Conservation (phyloP, 345 rosid genomes). For the Aethionema arabicum region DNA sequence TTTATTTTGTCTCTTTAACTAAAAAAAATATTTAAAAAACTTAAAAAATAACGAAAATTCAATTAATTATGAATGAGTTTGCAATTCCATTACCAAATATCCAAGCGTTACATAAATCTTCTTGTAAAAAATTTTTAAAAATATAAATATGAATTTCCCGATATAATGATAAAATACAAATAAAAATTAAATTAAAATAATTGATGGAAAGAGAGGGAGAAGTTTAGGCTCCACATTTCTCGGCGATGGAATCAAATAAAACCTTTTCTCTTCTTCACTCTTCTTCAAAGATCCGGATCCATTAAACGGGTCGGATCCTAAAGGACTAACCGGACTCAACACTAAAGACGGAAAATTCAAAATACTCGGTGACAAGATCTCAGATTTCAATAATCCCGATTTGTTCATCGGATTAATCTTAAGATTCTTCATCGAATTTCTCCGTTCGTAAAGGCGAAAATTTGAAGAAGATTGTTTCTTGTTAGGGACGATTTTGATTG, state of each 20-base stretch:
- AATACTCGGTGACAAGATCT: constrained; percentile 73
- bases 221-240: constrained; percentile 62
- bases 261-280: constrained; percentile 72
- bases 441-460: constrained; percentile 68
- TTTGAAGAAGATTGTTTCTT: constrained; percentile 59
- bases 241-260: constrained; percentile 75
- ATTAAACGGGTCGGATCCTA: constrained; percentile 64
- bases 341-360: constrained; percentile 68
- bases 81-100: too few relatives aligned
- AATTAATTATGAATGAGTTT: too few relatives aligned
- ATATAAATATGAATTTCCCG: too few relatives aligned
- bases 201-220: constrained; percentile 60
- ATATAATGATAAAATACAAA: background rate
- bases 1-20: too few relatives aligned
- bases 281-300: constrained; percentile 40
- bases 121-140: too few relatives aligned
- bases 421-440: constrained; percentile 69
- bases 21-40: too few relatives aligned
- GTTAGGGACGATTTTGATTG: constrained; percentile 54
- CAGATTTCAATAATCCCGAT: constrained; percentile 56
- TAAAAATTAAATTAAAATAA: background rate
- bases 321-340: constrained; percentile 79
- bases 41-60: too few relatives aligned
- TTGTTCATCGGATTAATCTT: constrained; percentile 70
- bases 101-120: too few relatives aligned